Percentiles rank a stretch among this genome's conserved stretches.
These are phyloP conservation scores for Crithidia expoeki DNA, from an alignment of 208 protist species.

Conservation along the genomic window DNA sequence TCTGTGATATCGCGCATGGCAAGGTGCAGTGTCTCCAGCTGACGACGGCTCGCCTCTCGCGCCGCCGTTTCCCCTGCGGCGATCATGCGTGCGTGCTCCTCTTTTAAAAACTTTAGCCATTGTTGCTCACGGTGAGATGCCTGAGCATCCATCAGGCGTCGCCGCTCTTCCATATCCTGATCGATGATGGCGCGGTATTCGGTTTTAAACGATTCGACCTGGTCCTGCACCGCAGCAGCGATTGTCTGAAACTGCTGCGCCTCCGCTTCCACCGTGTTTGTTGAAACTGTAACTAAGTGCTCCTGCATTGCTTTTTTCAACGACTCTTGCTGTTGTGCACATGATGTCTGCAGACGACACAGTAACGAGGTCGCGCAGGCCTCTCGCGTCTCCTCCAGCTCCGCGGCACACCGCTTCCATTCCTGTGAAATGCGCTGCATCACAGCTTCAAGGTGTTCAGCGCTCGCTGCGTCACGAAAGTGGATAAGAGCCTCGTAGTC, in stretches of 20 bases:
- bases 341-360: background rate
- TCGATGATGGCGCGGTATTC: constrained; percentile 54
- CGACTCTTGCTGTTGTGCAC: constrained; percentile 9
- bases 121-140: constrained; percentile 38
- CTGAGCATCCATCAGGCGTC: constrained; percentile 41
- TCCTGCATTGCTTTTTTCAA: constrained; percentile 6
- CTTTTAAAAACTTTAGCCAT: constrained; percentile 32
- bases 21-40: constrained; percentile 50
- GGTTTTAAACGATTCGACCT: constrained; percentile 46
- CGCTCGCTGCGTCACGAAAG: constrained; percentile 19
- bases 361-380: constrained; percentile 12
- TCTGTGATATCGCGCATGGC: constrained; percentile 63
- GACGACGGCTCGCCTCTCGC: constrained; percentile 23
- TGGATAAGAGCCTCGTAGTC: constrained; percentile 31
- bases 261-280: constrained; percentile 16
- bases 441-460: constrained; percentile 16
- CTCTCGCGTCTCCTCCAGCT: constrained; percentile 25
- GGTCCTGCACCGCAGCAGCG: constrained; percentile 40
- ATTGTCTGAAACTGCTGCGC: constrained; percentile 22
- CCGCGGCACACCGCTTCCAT: constrained; percentile 22
- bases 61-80: constrained; percentile 19
- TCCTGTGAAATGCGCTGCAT: constrained; percentile 24
- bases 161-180: constrained; percentile 43
- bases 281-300: constrained; percentile 4
- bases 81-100: constrained; percentile 33